A percentile compares a stretch with the other conserved stretches of the same genome.
These are phyloP conservation scores for Malassezia sp. DNA, from an alignment of 1,284 basidiomycete species.

Conservation along the genomic window DNA sequence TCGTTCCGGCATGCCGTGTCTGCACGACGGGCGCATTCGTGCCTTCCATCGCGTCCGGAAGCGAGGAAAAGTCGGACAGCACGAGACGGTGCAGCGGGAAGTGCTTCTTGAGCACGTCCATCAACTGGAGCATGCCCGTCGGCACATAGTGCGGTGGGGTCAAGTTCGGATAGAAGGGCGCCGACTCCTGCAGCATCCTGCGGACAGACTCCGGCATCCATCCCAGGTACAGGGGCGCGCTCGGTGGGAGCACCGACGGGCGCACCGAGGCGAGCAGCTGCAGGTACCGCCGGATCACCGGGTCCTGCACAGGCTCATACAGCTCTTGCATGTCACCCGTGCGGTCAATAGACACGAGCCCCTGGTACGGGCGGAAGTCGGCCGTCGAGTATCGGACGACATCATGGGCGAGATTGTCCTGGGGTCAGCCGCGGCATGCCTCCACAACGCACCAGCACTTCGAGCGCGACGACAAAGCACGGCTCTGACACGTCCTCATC, in stretches of 20 bases:
- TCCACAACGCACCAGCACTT: too few relatives aligned
- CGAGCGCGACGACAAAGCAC: slow-evolving; percentile 85
- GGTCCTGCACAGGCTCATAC: slow-evolving; percentile 74
- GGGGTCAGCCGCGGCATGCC: too few relatives aligned
- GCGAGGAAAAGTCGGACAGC: slow-evolving; percentile 76
- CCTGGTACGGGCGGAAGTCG: slow-evolving; percentile 67
- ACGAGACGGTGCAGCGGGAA: slow-evolving; percentile 86
- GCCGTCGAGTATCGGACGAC: slow-evolving; percentile 75
- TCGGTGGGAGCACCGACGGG: neutral
- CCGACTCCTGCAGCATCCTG: slow-evolving; percentile 19
- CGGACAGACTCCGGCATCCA: slow-evolving; percentile 52
- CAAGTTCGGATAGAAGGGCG: slow-evolving; percentile 72
- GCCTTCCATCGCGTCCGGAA: slow-evolving; percentile 75
- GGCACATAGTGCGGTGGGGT: slow-evolving; percentile 82
- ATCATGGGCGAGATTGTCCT: slow-evolving; percentile 97
- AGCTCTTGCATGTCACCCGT: slow-evolving; percentile 74
- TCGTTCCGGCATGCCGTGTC: slow-evolving; percentile 70
- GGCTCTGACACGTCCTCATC: slow-evolving; percentile 62
- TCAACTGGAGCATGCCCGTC: slow-evolving; percentile 74
- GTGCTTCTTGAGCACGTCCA: slow-evolving; percentile 66
- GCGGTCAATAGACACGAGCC: slow-evolving; percentile 66
- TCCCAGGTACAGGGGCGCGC: slow-evolving; percentile 53
- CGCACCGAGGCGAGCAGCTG: slow-evolving; percentile 16
- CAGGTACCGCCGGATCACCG: slow-evolving; percentile 62
- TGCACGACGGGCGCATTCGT: slow-evolving; percentile 89